phyloP scores from a whole-genome alignment of 306 rosid genomes.

The Quercus dentata region DNA sequence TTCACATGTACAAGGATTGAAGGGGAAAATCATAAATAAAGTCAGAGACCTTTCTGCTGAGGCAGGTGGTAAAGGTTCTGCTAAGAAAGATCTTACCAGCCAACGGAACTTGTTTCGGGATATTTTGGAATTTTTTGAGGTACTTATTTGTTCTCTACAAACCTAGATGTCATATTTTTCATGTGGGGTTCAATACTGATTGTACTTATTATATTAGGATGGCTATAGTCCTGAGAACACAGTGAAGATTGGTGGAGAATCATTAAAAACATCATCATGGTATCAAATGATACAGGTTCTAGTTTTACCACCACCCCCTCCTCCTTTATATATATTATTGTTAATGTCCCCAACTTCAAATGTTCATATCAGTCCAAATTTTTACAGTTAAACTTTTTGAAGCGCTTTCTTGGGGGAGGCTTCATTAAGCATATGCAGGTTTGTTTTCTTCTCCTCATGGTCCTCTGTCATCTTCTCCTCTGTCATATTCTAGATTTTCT shows the following conservation, averaged over 20 bases:
- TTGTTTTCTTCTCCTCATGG: conserved; percentile 2
- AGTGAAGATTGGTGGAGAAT: conserved; percentile 69
- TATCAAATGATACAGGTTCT: conserved; percentile 72
- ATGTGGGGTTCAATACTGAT: conserved; percentile 14
- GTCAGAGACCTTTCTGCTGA: conserved; percentile 71
- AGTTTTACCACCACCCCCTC: background rate
- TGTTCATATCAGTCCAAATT: background rate
- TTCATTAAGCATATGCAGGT: conserved; percentile 97
- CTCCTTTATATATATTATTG: background rate
- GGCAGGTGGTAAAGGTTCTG: conserved; percentile 93
- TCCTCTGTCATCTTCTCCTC: too few species aligned
- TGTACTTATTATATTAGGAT: conserved; percentile 39
- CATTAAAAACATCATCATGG: conserved; percentile 80
- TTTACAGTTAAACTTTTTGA: conserved; percentile 74
- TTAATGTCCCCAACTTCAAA: background rate
- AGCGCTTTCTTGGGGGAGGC: conserved; percentile 90
- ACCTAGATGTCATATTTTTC: background rate
- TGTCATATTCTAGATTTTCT: background rate
- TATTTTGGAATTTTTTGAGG: conserved; percentile 80
- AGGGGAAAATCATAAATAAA: conserved; percentile 73
- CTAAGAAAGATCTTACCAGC: conserved; percentile 78
- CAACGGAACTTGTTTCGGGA: conserved; percentile 84
- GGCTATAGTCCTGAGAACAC: conserved; percentile 76
- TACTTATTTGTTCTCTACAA: conserved; percentile 12
- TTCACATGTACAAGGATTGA: conserved; percentile 68